phyloP scores from a whole-genome alignment of 1,284 basidiomycete genomes.

The Puccinia coronata region DNA sequence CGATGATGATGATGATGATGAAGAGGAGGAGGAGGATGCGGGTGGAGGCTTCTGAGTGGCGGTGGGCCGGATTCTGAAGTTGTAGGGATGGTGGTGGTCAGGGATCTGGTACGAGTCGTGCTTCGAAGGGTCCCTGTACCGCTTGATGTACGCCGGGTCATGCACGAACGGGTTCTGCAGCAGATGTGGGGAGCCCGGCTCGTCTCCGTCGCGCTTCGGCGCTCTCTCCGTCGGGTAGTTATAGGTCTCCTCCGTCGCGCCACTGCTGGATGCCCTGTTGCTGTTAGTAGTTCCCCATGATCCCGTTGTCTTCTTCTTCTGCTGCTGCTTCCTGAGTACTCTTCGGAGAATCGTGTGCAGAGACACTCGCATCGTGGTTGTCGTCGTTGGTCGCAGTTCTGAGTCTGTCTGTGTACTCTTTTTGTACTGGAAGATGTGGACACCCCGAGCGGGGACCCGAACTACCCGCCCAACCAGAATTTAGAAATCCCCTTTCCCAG shows the following conservation, averaged over 20 bases:
- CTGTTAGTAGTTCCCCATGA: no score
- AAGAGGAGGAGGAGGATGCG: conserved; percentile 10
- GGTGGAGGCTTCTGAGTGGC: conserved; percentile 29
- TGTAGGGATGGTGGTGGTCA: conserved; percentile 29
- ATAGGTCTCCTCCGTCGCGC: neutral
- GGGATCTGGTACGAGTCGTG: conserved; percentile 51
- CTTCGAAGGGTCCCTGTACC: conserved; percentile 52
- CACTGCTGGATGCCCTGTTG: no score
- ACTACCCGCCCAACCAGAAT: no score
- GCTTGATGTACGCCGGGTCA: conserved; percentile 52
- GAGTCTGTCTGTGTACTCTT: no score
- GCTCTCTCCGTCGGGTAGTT: neutral
- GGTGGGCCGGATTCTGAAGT: conserved; percentile 6
- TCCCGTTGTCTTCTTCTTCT: no score
- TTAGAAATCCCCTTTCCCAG: no score
- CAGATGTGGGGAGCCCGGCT: neutral
- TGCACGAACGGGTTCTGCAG: conserved; percentile 18
- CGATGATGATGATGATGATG: neutral
- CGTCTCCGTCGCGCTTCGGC: neutral
- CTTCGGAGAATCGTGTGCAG: no score
- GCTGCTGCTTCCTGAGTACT: no score
- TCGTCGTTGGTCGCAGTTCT: no score
- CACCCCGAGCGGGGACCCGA: no score
- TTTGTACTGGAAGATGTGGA: no score
- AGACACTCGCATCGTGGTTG: no score